Conservation (phyloP, 768 basidiomycete genomes). For the Neoboletus brunneissimus region DNA sequence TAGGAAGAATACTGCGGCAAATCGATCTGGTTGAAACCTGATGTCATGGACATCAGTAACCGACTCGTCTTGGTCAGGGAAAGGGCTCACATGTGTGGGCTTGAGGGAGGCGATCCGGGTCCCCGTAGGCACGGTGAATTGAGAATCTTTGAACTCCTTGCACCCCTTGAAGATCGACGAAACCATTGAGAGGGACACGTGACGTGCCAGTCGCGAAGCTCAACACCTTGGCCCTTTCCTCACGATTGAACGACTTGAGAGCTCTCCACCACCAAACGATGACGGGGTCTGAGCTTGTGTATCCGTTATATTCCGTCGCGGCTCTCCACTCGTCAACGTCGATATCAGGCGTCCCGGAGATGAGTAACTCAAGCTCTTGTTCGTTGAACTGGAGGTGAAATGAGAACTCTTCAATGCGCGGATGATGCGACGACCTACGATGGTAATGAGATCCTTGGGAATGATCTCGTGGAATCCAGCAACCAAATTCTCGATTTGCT, state of each 20-base stretch:
- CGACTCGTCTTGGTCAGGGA: neutral
- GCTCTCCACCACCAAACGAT: constrained; percentile 99
- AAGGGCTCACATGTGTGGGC: constrained; percentile 78
- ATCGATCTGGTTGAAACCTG: constrained; percentile 94
- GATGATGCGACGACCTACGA: constrained; percentile 50
- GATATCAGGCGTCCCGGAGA: constrained; percentile 97
- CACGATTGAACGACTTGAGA: constrained; percentile 93
- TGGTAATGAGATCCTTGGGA: constrained; percentile 91
- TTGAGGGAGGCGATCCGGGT: constrained; percentile 79
- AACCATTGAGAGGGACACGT: constrained; percentile 91
- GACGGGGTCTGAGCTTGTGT: constrained; percentile 86
- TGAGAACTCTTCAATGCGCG: neutral
- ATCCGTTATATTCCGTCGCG: constrained; percentile 88
- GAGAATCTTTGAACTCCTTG: constrained; percentile 95
- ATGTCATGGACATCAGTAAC: constrained; percentile 14
- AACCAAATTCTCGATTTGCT: constrained; percentile 89
- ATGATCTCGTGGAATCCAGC: constrained; percentile 97
- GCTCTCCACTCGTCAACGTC: constrained; percentile 98
- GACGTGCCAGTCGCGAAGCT: constrained; percentile 96
- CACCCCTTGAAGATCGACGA: constrained; percentile 91
- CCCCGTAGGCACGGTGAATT: constrained; percentile 90
- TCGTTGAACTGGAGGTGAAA: constrained; percentile 72
- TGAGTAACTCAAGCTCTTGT: constrained; percentile 89
- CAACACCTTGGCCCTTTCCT: constrained; percentile 93
- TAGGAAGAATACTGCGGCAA: constrained; percentile 94